Conservation (phyloP, 1,139 yeast species). For the Meyerozyma athensensis region DNA sequence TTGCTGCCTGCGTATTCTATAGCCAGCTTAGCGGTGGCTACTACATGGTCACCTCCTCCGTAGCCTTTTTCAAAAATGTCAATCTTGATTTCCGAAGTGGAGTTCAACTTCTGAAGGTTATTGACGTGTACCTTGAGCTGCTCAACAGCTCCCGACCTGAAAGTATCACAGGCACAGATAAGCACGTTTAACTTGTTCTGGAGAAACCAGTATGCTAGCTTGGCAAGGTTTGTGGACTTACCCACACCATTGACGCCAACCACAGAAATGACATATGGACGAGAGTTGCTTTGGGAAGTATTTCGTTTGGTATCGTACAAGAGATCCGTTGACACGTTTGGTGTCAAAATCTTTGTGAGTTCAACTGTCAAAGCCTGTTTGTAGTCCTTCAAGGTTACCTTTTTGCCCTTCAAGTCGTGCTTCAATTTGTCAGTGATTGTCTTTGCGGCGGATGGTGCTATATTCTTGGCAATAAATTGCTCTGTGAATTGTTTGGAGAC, state of each 20-base stretch:
- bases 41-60: constrained; percentile 91
- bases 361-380: constrained; percentile 69
- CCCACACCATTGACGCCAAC: constrained; percentile 99
- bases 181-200: constrained; percentile 85
- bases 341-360: constrained; percentile 78
- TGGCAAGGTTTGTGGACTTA: constrained; percentile 90
- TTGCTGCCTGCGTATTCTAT: constrained; percentile 67
- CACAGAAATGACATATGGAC: constrained; percentile 90
- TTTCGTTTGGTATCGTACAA: constrained; percentile 71
- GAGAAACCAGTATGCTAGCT: constrained; percentile 89
- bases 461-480: constrained; percentile 40
- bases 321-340: constrained; percentile 85
- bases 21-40: constrained; percentile 92
- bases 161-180: constrained; percentile 96
- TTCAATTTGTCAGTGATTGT: constrained; percentile 35
- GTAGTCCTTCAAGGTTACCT: constrained; percentile 28
- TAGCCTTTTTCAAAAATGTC: constrained; percentile 93
- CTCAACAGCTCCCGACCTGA: constrained; percentile 97
- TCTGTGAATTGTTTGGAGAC: constrained; percentile 40
- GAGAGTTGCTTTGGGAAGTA: constrained; percentile 22
- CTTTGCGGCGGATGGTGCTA: constrained; percentile 39
- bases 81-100: constrained; percentile 40
- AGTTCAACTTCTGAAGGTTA: constrained; percentile 56
- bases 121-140: constrained; percentile 92
- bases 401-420: constrained; percentile 23